Evolutionary conservation across 495 filamentous ascomycete species (phyloP).

Genomic region (Penicillium cinerascens): DNA sequence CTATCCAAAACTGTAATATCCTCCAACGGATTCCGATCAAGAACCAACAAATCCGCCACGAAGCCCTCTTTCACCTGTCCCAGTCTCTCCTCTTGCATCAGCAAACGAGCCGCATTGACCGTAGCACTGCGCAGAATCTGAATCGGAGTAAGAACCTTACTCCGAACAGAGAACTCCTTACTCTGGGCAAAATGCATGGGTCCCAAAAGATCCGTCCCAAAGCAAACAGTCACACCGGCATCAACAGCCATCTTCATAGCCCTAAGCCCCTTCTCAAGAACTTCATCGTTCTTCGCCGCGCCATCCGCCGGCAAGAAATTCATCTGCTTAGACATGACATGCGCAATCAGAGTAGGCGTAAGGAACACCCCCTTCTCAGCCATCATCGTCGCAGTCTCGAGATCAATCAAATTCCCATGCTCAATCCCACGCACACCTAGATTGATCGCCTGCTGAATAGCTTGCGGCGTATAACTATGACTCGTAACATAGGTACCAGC

Average conservation of each 20-base stretch:
- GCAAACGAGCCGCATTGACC: constrained; percentile 42
- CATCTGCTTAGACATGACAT: constrained; percentile 42
- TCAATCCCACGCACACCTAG: constrained; percentile 55
- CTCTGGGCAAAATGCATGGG: constrained; percentile 45
- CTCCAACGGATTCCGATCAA: constrained; percentile 46
- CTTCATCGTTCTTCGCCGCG: constrained; percentile 44
- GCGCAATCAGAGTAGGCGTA: constrained; percentile 52
- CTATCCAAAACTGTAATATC: constrained; percentile 47
- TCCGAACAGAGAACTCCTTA: constrained; percentile 47
- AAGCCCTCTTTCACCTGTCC: constrained; percentile 41
- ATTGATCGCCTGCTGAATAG: constrained; percentile 50
- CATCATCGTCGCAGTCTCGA: constrained; percentile 46
- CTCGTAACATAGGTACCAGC: constrained; percentile 51
- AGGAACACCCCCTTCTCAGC: constrained; percentile 41
- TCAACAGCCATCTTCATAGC: constrained; percentile 42
- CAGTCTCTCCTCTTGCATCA: constrained; percentile 37
- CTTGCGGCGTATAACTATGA: constrained; percentile 49
- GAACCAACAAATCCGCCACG: constrained; percentile 40
- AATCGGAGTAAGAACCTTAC: constrained; percentile 34
- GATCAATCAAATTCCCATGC: constrained; percentile 53
- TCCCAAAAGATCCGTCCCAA: constrained; percentile 52
- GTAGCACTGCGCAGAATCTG: constrained; percentile 51
- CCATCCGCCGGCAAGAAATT: constrained; percentile 38
- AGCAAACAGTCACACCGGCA: constrained; percentile 52
- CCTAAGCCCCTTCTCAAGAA: constrained; percentile 42